Base-by-base conservation (phyloP, 345 rosid species). In the Salix dunnii region DNA sequence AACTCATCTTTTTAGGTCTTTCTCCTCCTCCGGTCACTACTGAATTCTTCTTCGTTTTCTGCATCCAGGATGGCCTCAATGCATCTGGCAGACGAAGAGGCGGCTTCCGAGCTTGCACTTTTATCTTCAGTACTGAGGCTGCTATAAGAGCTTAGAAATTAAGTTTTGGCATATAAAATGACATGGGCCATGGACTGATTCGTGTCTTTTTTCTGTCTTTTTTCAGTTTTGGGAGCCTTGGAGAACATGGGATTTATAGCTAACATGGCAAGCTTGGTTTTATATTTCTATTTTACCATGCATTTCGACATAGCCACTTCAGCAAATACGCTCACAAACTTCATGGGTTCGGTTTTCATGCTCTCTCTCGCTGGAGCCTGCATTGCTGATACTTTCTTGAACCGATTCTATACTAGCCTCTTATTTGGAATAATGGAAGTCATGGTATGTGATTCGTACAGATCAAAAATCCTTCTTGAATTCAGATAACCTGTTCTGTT, bases 191-290 rank as follows among this genome's bases (percentile, higher is more conserved):
- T 58, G n/a, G 62, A 2, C 27, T 23, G 21, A 58, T 58, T 58
- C 6, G 62, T 58, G 27, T 58, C 3, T 21, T 43, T 43, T 40
- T 13, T 43, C 12, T 38, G 14, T 13, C 12, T 11, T 13, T 43
- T 48, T 58, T 10, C 74, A 80, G 77, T 16, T 2, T n/a, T 80
- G 72, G 77, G 73, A 58, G 67, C 12, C 35, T 46, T 80, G 28
- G 86, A 83, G 72, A 83, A 71, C 31, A 71, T 77, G 75, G 84
- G 79, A 9, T 83, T 74, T 40, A 73, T 83, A 38, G 81, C 84
- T 6, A 83, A 74, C 79, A 66, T 68, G 77, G 77, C 74, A 12
- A 77, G 84, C 75, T 17, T 77, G 51, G 84, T 83, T 31, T 25
- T 74, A 27, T 83, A 80, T 71, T 83, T 80, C 53, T 18, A 10